Percentiles rank a stretch among this genome's conserved stretches.
Evolutionary conservation across 2,329 filamentous ascomycete species (phyloP).

Genomic region (Hymenoscyphus linearis): DNA sequence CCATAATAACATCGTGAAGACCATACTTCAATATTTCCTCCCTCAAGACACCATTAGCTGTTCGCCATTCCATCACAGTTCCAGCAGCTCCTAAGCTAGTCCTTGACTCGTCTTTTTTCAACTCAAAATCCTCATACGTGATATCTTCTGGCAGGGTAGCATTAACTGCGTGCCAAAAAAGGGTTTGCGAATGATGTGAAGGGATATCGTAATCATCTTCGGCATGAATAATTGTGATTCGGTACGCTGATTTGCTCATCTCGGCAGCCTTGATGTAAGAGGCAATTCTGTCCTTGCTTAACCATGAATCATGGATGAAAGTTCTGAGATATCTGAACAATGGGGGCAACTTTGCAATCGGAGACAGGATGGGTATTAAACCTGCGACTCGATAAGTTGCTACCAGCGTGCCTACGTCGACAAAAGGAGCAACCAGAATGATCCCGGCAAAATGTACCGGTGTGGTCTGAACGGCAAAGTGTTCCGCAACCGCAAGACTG

Average conservation of each 20-base stretch:
- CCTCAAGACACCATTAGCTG: conserved; percentile 43
- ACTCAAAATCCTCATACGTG: conserved; percentile 41
- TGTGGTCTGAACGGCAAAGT: conserved; percentile 27
- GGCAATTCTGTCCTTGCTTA: conserved; percentile 43
- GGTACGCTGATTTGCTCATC: conserved; percentile 33
- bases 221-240: conserved; percentile 70
- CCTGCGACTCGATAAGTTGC: conserved; percentile 54
- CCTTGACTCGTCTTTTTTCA: conserved; percentile 37
- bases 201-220: conserved; percentile 77
- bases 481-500: conserved; percentile 65
- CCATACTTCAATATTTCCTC: conserved; percentile 52
- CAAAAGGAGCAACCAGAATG: conserved; percentile 52
- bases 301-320: conserved; percentile 47
- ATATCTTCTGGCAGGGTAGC: conserved; percentile 37
- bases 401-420: conserved; percentile 47
- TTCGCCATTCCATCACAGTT: conserved; percentile 43
- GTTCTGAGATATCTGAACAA: conserved; percentile 42
- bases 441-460: conserved; percentile 48
- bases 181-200: conserved; percentile 58
- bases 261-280: conserved; percentile 38
- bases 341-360: conserved; percentile 55
- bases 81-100: conserved; percentile 43
- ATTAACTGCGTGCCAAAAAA: conserved; percentile 57
- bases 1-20: conserved; percentile 54
- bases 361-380: conserved; percentile 70